Conservation (phyloP, 768 basidiomycete genomes). For the Termitomyces sp. region DNA sequence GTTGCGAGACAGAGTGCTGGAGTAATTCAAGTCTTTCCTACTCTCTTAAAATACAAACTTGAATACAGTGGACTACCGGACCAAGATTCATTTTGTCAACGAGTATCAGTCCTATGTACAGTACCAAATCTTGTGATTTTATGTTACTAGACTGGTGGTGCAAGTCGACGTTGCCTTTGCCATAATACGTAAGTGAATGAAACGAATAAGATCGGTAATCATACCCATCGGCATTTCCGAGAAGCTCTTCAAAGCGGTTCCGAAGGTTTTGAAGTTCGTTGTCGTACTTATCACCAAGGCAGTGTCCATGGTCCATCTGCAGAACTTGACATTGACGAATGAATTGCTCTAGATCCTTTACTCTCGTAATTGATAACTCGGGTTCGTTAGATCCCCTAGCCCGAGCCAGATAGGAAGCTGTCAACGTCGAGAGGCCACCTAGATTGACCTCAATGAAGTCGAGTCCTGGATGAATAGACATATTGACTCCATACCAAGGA, state of each 20-base stretch:
- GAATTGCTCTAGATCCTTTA: conserved; percentile 63
- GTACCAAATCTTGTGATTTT: neutral
- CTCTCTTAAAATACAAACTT: no score
- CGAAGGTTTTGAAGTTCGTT: conserved; percentile 32
- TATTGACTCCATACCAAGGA: conserved; percentile 27
- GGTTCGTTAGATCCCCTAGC: conserved; percentile 70
- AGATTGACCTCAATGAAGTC: neutral
- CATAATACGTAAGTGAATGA: neutral
- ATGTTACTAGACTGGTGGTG: conserved; percentile 13
- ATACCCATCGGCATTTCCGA: conserved; percentile 39
- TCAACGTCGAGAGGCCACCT: conserved; percentile 67
- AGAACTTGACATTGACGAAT: conserved; percentile 60
- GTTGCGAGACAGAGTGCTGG: no score
- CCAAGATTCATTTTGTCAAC: neutral
- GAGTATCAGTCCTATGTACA: neutral
- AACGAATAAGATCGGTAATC: neutral
- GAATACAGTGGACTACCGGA: no score
- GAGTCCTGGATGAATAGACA: neutral
- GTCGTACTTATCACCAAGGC: conserved; percentile 31
- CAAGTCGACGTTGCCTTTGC: conserved; percentile 16
- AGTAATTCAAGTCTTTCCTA: no score
- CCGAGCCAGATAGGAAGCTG: conserved; percentile 71
- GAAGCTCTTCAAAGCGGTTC: conserved; percentile 41
- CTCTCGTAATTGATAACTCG: conserved; percentile 52
- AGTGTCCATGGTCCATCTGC: conserved; percentile 52